These are phyloP conservation scores for Naegleria lovaniensis DNA, from an alignment of 208 protist species.

Conservation along the genomic window DNA sequence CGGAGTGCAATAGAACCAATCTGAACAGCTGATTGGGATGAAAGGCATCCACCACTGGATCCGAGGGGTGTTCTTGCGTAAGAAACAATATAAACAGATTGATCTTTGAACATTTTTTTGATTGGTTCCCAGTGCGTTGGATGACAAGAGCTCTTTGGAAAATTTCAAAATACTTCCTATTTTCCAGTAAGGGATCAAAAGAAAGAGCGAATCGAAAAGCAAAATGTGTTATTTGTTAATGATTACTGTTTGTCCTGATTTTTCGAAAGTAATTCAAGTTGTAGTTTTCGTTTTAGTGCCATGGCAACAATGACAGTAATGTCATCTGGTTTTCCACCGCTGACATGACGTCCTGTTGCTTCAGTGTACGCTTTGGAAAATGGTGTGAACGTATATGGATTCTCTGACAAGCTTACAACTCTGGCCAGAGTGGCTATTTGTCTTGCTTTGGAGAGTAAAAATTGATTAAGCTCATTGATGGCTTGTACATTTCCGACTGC, in stretches of 20 bases:
- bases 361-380: background rate
- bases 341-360: background rate
- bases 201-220: no score
- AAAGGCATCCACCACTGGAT: constrained; percentile 42
- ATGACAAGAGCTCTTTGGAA: no score
- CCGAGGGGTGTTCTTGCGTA: constrained; percentile 61
- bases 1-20: constrained; percentile 50
- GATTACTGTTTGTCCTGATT: background rate
- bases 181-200: no score
- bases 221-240: background rate
- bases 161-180: no score
- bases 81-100: constrained; percentile 43
- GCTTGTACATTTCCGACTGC: background rate
- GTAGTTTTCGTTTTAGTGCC: background rate
- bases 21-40: constrained; percentile 35
- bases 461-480: background rate
- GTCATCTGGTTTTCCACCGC: constrained; percentile 12
- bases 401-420: background rate
- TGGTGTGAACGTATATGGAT: background rate
- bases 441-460: background rate
- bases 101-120: background rate
- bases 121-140: no score
- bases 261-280: background rate
- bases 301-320: constrained; percentile 1
- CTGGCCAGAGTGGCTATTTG: background rate